Percentiles rank a stretch among this genome's conserved stretches.
Conservation (phyloP, 805 yeast species). For the Vanderwaltozyma yarrowii region DNA sequence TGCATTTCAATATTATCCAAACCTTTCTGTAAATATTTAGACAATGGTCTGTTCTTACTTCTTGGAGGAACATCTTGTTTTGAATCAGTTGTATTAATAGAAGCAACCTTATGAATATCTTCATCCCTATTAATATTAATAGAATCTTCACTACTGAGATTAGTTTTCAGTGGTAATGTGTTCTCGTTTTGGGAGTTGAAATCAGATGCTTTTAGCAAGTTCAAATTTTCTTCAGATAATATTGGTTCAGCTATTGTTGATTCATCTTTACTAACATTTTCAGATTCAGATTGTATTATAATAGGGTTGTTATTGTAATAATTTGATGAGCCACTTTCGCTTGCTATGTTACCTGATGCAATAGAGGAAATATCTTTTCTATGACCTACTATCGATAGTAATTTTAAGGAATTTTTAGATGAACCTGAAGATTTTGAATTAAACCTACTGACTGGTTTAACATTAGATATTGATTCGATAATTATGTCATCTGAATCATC, state of each 20-base stretch:
- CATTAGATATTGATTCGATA: not conserved
- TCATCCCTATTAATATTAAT: no score
- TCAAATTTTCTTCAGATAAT: not conserved
- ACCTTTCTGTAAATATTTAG: constrained; percentile 11
- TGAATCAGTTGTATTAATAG: not conserved
- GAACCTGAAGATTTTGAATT: not conserved
- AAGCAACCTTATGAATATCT: not conserved
- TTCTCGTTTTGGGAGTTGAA: no score
- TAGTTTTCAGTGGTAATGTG: no score
- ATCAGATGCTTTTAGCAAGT: no score
- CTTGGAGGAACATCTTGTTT: constrained; percentile 27
- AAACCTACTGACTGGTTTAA: not conserved
- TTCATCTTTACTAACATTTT: not conserved
- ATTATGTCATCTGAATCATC: not conserved
- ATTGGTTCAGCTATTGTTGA: not conserved
- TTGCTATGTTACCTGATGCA: constrained; percentile 16
- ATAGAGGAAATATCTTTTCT: constrained; percentile 10
- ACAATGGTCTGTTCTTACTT: constrained; percentile 24
- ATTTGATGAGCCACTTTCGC: constrained; percentile 10
- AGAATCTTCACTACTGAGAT: no score
- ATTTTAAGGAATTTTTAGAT: constrained; percentile 6
- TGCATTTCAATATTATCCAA: constrained; percentile 4
- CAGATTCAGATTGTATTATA: not conserved
- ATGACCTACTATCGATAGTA: constrained; percentile 7
- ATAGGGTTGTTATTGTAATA: not conserved